A percentile compares a stretch with the other conserved stretches of the same genome.
phyloP scores from a whole-genome alignment of 2,329 filamentous ascomycete species.

The Fusarium sp. region DNA sequence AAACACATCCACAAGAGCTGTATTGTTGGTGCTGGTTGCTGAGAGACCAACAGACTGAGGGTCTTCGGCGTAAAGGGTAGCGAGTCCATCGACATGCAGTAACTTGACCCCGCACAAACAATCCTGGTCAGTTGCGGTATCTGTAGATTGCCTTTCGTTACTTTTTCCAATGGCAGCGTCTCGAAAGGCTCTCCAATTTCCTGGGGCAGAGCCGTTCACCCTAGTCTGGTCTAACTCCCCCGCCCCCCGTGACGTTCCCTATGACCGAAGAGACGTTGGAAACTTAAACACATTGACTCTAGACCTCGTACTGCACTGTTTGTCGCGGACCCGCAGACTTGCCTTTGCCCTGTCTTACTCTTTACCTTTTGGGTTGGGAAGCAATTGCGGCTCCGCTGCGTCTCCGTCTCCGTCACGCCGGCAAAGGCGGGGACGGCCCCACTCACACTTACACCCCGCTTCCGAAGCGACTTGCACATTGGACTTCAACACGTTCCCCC shows the following conservation, averaged over 20 bases:
- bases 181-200: constrained; percentile 36
- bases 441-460: constrained; percentile 19
- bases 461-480: constrained; percentile 2
- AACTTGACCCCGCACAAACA: constrained; percentile 38
- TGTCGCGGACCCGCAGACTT: constrained; percentile 45
- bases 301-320: constrained; percentile 11
- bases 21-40: constrained; percentile 17
- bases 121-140: neutral
- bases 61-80: constrained; percentile 43
- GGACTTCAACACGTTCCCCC: constrained; percentile 1
- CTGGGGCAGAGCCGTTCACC: constrained; percentile 36
- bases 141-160: neutral
- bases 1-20: neutral
- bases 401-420: constrained; percentile 44
- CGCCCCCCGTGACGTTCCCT: constrained; percentile 41
- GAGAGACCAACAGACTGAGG: constrained; percentile 12
- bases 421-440: constrained; percentile 37
- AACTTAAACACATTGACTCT: neutral
- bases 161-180: constrained; percentile 1
- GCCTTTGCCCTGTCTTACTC: neutral
- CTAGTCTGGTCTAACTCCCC: constrained; percentile 26
- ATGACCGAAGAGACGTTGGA: constrained; percentile 35
- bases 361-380: neutral
- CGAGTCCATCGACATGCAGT: constrained; percentile 24
- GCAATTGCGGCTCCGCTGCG: constrained; percentile 47